Evolutionary conservation across 1,284 basidiomycete genomes (phyloP).

Genomic region (Cryptococcus depauperatus): DNA sequence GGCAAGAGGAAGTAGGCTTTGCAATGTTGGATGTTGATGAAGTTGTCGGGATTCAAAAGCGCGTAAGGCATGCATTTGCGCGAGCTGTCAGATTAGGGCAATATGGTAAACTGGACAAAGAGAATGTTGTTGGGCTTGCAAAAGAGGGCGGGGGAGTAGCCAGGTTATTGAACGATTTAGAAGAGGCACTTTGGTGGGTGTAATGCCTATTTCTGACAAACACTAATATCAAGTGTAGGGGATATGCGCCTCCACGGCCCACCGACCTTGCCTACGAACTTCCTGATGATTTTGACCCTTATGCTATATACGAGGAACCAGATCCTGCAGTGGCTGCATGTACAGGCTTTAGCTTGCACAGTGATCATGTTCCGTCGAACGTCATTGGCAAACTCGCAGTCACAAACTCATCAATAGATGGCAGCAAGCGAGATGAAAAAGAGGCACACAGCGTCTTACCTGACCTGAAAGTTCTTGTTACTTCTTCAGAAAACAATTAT

Average conservation of each 20-base stretch:
- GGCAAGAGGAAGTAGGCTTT: conserved; percentile 31
- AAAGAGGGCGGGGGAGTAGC: conserved; percentile 28
- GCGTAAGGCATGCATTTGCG: conserved; percentile 33
- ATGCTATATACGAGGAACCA: conserved; percentile 13
- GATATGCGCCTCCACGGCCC: conserved; percentile 34
- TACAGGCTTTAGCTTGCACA: not conserved
- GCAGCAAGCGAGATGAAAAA: not conserved
- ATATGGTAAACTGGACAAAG: conserved; percentile 27
- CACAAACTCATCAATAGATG: not conserved
- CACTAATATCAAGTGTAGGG: too few relatives aligned
- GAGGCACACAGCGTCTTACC: not conserved
- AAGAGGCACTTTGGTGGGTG: conserved; percentile 39
- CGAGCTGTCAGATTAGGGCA: conserved; percentile 22
- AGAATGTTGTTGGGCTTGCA: conserved; percentile 23
- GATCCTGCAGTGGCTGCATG: conserved; percentile 4
- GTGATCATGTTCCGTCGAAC: not conserved
- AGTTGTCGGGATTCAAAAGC: conserved; percentile 36
- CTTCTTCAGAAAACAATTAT: not conserved
- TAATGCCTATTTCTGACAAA: too few relatives aligned
- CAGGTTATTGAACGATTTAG: conserved; percentile 37
- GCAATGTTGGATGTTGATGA: conserved; percentile 36
- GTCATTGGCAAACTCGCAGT: conserved; percentile 3
- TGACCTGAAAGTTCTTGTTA: not conserved
- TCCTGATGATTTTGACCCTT: conserved; percentile 37
- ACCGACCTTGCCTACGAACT: conserved; percentile 39